A percentile compares a stretch with the other conserved stretches of the same genome.
These are phyloP conservation scores for Eucalyptus tenuipes DNA, from an alignment of 345 rosid genomes.

Conservation along the genomic window DNA sequence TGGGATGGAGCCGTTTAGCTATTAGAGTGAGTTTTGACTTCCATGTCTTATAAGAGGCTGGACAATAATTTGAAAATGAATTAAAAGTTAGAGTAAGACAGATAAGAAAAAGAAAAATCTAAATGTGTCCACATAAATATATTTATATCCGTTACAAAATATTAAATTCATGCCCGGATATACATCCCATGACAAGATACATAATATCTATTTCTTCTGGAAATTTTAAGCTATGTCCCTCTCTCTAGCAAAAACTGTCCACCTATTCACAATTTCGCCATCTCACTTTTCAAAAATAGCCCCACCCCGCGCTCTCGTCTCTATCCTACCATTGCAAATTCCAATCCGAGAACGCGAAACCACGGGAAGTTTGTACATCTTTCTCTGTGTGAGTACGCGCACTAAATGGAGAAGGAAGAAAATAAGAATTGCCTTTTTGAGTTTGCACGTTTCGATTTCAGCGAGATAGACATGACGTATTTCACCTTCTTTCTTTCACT, in stretches of 20 bases:
- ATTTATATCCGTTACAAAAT: neutral
- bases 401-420: neutral
- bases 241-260: neutral
- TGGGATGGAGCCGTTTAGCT: too few species aligned
- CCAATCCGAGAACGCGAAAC: neutral
- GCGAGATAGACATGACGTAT: neutral
- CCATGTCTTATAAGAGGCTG: accelerated
- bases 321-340: neutral
- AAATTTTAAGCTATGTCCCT: neutral
- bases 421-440: neutral
- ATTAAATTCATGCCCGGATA: neutral
- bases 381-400: neutral
- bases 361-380: neutral
- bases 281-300: neutral
- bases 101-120: too few species aligned
- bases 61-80: too few species aligned
- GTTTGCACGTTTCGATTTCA: neutral
- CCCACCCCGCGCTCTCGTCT: neutral
- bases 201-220: neutral
- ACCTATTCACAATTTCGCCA: neutral
- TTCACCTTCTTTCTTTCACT: neutral
- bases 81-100: too few species aligned
- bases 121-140: neutral
- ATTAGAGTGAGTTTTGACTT: too few species aligned
- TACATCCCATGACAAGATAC: accelerated